Evolutionary conservation across 345 rosid genomes (phyloP), one percentile per base, ranked within the genome.

Genomic region (Odontarrhena argentea): DNA sequence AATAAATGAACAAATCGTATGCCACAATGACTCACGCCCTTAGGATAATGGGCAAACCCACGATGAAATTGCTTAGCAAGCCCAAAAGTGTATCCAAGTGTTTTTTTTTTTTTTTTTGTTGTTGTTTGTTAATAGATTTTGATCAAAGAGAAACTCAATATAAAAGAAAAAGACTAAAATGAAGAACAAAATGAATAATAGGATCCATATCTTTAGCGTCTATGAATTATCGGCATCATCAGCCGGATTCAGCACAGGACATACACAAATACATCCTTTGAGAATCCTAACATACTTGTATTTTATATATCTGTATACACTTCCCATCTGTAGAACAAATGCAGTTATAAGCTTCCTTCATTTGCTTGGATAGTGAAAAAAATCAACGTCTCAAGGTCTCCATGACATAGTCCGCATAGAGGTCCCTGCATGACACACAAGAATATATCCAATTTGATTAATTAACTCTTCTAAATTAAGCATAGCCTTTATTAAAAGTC

Each of bases 341-440:
- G 58, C 54, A 36, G 38, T 49, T 28, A 44, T 60, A 58, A 38
- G 49, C 67, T 34, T 57, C 32, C 71, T 66, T 65, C 44, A 42
- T 15, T 65, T 18, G 65, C 66, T 49, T 72, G 32, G 24, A 24
- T 58, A 42, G 55, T 43, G 15, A 41, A 26, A 35, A 42, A 40
- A 2, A 61, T 81, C 82, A 87, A 70, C 86, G 75, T 83, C 95
- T 87, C 70, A 87, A 76, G 77, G 80, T 84, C 80, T 87, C 88
- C 70, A 87, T 82, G 1, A 87, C 84, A 68, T 87, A 87, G 56
- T 84, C 88, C 1, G 97, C 99, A 75, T 94, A 94, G 1, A 94
- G 89, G 73, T 88, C 81, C 99, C 99, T 91, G 73, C 81, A 77
- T 26, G 40, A 26, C 37, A 59, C 49, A 78, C 55, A 18, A 64